Evolutionary conservation across 78 protist genomes (phyloP), one percentile per base, ranked within the genome.

Genomic region (Tieghemostelium lacteum): DNA sequence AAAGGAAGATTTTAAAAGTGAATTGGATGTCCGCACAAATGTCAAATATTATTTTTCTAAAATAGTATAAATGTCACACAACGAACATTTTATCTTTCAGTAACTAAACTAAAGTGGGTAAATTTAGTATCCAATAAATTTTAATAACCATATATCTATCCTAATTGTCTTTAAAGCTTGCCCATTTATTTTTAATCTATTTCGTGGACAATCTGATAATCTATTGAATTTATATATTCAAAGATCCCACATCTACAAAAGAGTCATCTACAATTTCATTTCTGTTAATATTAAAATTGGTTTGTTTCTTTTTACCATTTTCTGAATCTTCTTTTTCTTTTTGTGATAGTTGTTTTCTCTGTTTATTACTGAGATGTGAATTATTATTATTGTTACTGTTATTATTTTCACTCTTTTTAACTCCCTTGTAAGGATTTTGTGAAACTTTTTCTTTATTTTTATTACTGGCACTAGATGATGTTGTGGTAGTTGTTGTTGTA

Each of bases 351-450:
- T 75, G n/a, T 36, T 63, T 77, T 52, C 74, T 77, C 40, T 69
- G 49, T 83, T 55, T 69, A 45, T 83, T 83, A 24, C 60, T 69
- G 5, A 39, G n/a, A 55, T 83, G 66, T 39, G 17, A 28, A 55
- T 66, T 19, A 40, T 22, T 14, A 28, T 29, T 19, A 31, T 20
- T 20, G 8, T 39, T 45, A 28, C 62, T 40, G 20, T 75, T 57
- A 54, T 80, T 29, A 3, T 80, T 70, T 65, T 65, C 19, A 37
- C 7, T 4, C 33, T 67, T 37, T 26, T 45, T 28, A 12, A 37
- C 36, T 28, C 66, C 88, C n/a, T 78, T 78, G 22, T 66, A 78
- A 4, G 88, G 88, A 67, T 78, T 78, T 39, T 69, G 64, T 20
- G 87, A 77, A 24, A 16, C 50, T 45, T 75, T 67, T 17, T 67